phyloP scores from a whole-genome alignment of 345 rosid species.

The Syzygium aromaticum region DNA sequence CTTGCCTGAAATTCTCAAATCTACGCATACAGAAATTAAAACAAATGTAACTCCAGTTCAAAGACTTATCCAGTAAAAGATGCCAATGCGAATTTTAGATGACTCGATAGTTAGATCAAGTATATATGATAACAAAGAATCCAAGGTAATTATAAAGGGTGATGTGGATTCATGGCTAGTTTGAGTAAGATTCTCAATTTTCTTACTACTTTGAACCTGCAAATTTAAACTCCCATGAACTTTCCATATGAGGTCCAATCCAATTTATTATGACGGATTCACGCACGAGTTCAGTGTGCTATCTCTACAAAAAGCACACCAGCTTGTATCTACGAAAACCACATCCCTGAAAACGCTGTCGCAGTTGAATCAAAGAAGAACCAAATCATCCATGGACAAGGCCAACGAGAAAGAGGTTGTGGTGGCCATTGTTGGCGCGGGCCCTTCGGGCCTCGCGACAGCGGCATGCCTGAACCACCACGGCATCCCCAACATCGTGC shows the following conservation, averaged over 20 bases:
- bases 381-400: not conserved
- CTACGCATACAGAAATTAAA: too few relatives aligned
- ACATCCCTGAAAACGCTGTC: not conserved
- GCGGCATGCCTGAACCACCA: slow-evolving; percentile 38
- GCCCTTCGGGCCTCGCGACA: slow-evolving; percentile 52
- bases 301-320: not conserved
- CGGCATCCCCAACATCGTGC: slow-evolving; percentile 24
- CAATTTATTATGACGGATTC: not conserved
- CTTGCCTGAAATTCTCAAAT: too few relatives aligned
- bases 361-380: not conserved
- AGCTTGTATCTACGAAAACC: not conserved
- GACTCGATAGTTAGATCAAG: too few relatives aligned
- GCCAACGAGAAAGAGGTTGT: not conserved
- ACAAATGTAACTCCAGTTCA: not conserved
- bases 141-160: too few relatives aligned
- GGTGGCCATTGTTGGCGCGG: slow-evolving; percentile 45
- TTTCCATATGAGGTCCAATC: not conserved
- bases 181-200: not conserved
- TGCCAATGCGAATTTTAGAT: too few relatives aligned
- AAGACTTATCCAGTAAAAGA: not conserved
- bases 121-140: too few relatives aligned
- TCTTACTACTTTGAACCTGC: not conserved
- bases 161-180: too few relatives aligned
- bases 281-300: not conserved
- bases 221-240: not conserved